phyloP scores from a whole-genome alignment of 192 early-diverging fungal species.

The Backusella mclennaniae region DNA sequence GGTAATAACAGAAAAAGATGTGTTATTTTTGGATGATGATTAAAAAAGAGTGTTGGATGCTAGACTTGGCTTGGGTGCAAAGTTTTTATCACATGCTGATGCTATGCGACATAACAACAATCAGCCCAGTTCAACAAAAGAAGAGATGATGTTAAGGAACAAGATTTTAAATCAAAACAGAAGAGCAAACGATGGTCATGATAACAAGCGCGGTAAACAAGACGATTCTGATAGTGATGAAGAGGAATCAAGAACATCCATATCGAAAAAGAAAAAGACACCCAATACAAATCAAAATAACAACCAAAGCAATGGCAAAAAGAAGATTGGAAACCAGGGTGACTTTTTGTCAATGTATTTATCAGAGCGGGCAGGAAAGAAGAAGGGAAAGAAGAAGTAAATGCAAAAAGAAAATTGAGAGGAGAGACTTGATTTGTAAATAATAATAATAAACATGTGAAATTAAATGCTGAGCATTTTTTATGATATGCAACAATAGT shows the following conservation, averaged over 20 bases:
- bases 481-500: neutral
- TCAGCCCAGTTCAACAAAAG: constrained; percentile 12
- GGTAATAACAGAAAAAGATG: constrained; percentile 14
- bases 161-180: constrained; percentile 40
- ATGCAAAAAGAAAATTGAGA: neutral
- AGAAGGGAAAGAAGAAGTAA: constrained; percentile 34
- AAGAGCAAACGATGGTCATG: constrained; percentile 23
- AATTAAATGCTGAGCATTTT: neutral
- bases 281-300: constrained; percentile 26
- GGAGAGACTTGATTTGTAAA: neutral
- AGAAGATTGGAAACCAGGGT: constrained; percentile 37
- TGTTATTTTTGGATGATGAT: neutral
- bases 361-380: constrained; percentile 43
- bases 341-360: constrained; percentile 54
- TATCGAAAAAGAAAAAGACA: constrained; percentile 30
- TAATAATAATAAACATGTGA: neutral
- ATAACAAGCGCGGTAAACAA: neutral
- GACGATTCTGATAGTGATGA: constrained; percentile 40
- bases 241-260: constrained; percentile 31
- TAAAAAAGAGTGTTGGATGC: neutral
- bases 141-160: constrained; percentile 42
- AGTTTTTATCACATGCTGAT: constrained; percentile 50
- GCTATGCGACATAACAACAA: constrained; percentile 43
- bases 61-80: constrained; percentile 54
- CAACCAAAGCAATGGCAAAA: constrained; percentile 16